Evolutionary conservation across 2,329 filamentous ascomycete species (phyloP).

Genomic region (Fusarium domesticum): DNA sequence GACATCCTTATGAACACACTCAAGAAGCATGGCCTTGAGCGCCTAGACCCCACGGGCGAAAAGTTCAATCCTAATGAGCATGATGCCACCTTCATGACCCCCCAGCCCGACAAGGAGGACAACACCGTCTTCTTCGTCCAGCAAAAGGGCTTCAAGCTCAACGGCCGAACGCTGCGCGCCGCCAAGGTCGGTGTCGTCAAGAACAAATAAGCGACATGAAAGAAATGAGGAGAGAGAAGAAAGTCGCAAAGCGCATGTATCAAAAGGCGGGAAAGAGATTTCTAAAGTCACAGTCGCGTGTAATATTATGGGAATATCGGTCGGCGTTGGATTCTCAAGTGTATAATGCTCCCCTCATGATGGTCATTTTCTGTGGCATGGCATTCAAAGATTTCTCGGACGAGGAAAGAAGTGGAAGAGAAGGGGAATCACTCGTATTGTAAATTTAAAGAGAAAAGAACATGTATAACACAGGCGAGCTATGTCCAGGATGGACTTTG

Average conservation of each 20-base stretch:
- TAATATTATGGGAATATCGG: slow-evolving; percentile 34
- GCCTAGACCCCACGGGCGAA: slow-evolving; percentile 77
- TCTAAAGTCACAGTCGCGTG: slow-evolving; percentile 26
- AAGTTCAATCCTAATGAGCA: slow-evolving; percentile 97
- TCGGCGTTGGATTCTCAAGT: slow-evolving; percentile 37
- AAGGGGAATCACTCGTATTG: slow-evolving; percentile 21
- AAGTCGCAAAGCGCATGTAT: neutral
- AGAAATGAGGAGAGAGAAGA: slow-evolving; percentile 9
- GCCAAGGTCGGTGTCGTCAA: slow-evolving; percentile 97
- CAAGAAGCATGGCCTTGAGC: slow-evolving; percentile 89
- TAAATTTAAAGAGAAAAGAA: slow-evolving; percentile 18
- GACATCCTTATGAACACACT: slow-evolving; percentile 81
- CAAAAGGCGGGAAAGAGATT: neutral
- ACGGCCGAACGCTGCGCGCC: slow-evolving; percentile 83
- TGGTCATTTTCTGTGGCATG: slow-evolving; percentile 31
- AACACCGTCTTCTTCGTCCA: slow-evolving; percentile 88
- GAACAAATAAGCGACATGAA: slow-evolving; percentile 52
- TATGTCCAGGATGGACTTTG: slow-evolving; percentile 4
- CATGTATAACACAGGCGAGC: slow-evolving; percentile 24
- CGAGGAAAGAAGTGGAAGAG: slow-evolving; percentile 18
- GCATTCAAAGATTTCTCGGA: slow-evolving; percentile 22
- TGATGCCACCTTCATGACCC: slow-evolving; percentile 93
- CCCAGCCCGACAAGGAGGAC: slow-evolving; percentile 82
- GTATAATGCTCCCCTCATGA: slow-evolving; percentile 49
- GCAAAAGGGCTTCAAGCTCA: slow-evolving; percentile 93